Base-by-base conservation (phyloP, 2,329 filamentous ascomycete species). In the Elsinoe australis region DNA sequence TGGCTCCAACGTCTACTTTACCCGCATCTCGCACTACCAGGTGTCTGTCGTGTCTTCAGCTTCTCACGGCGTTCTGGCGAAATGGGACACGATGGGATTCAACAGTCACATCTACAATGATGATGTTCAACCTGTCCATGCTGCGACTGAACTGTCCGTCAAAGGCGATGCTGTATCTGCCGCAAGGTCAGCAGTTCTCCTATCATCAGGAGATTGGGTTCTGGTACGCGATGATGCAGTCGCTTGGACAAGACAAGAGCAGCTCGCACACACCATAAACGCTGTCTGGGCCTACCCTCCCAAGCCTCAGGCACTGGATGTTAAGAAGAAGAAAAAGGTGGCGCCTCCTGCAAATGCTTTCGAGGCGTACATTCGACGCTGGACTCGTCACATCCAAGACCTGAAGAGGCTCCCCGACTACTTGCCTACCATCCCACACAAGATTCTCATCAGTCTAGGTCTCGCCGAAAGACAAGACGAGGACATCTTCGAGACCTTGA, bases 1-100 rank as follows among this genome's bases (percentile, higher is more conserved):
- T 32, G 84, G 82, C 51, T 80, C 84, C 15, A 89, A 92, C 58
- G 83, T 95, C 5, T 95, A 87, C 69, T 95, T 96, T 63, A 89
- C 85, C 2, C 80, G 89, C 51, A 73, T 92, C 52, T 88, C 86
- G 0, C 71, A 80, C 26, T 79, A 83, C 6, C 86, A 94, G 59
- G 73, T 87, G 2, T 72, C 76, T 22, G 72, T 95, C 19, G 74
- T 86, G 4, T 87, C 86, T 1, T 94, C 88, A 0, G 72, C 73
- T 21, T 92, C 87, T 1, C 79, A 89, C 55, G 80, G 75, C n/a
- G 68, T 88, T 31, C 71, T 95, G 24, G 84, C 80, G 10, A 78
- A 80, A 47, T 95, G 87, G 87, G 66, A 76, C 2, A 62, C 83
- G 19, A 75, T 78, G 51, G 56, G 55, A 14, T 65, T 66, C 41